Conservation (phyloP, 192 early-diverging fungal species). For the Coemansia sp. region DNA sequence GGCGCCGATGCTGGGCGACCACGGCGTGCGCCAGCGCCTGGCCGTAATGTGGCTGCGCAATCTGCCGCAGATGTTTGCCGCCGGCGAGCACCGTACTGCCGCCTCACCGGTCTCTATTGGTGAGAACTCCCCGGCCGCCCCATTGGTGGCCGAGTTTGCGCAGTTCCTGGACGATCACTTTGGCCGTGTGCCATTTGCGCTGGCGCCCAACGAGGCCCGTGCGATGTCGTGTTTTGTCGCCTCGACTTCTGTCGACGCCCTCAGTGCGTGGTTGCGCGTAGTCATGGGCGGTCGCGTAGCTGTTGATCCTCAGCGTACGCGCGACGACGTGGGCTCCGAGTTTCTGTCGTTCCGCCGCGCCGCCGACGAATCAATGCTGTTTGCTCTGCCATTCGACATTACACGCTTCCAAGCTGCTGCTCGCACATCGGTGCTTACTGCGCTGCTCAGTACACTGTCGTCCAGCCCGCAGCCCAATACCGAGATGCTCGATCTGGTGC, state of each 20-base stretch:
- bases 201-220: conserved; percentile 12
- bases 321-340: conserved; percentile 2
- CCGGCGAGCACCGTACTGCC: background rate
- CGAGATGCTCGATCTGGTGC: background rate
- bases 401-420: conserved; percentile 1
- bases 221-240: conserved; percentile 17
- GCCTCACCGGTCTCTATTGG: too few species aligned
- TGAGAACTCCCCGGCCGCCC: background rate
- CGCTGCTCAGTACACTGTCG: background rate
- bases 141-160: conserved; percentile 9
- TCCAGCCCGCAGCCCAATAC: background rate
- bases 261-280: conserved; percentile 11
- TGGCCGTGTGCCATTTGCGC: conserved; percentile 13
- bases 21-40: conserved; percentile 32
- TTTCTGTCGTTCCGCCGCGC: conserved; percentile 17
- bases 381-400: conserved; percentile 1
- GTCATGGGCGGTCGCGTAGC: conserved; percentile 13
- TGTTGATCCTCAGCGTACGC: background rate
- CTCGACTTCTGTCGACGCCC: background rate
- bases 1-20: conserved; percentile 24
- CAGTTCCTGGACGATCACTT: conserved; percentile 16
- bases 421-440: background rate
- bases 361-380: conserved; percentile 9
- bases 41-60: conserved; percentile 29
- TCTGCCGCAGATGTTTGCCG: conserved; percentile 30